Evolutionary conservation across 495 filamentous ascomycete genomes (phyloP).

Genomic region (Neurospora hispaniola): DNA sequence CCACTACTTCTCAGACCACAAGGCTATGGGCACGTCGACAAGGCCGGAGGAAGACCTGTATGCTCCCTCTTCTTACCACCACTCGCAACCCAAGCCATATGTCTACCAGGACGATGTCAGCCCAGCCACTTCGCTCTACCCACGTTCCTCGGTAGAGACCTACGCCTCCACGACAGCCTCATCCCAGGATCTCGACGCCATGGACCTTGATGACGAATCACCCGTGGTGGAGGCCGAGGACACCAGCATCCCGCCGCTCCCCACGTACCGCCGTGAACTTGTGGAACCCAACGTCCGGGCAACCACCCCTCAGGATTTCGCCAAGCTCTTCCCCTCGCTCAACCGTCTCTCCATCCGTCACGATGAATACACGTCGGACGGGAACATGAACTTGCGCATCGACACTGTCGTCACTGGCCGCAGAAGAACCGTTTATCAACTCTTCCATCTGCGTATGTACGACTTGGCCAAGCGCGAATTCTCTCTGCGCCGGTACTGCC

Average conservation of each 20-base stretch:
- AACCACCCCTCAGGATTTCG: slow-evolving; percentile 76
- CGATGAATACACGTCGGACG: slow-evolving; percentile 83
- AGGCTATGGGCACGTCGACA: slow-evolving; percentile 26
- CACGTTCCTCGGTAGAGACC: slow-evolving; percentile 62
- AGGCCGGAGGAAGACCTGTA: slow-evolving; percentile 2
- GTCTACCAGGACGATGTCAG: slow-evolving; percentile 36
- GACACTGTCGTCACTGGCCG: slow-evolving; percentile 62
- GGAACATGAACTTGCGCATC: slow-evolving; percentile 94
- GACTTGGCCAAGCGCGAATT: slow-evolving; percentile 80
- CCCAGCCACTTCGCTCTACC: slow-evolving; percentile 37
- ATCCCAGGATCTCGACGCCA: slow-evolving; percentile 50
- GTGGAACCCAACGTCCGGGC: slow-evolving; percentile 54
- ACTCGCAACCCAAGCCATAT: slow-evolving; percentile 9
- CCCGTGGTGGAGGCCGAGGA: slow-evolving; percentile 29
- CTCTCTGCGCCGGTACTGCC: slow-evolving; percentile 83
- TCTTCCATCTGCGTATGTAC: slow-evolving; percentile 95
- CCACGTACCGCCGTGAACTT: slow-evolving; percentile 49
- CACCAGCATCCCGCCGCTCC: slow-evolving; percentile 37
- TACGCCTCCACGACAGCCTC: slow-evolving; percentile 68
- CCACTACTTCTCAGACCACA: slow-evolving; percentile 34
- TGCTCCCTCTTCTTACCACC: not conserved
- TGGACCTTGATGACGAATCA: slow-evolving; percentile 43
- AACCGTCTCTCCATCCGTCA: slow-evolving; percentile 75
- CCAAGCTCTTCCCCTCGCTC: slow-evolving; percentile 75
- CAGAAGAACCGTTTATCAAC: slow-evolving; percentile 56